phyloP scores from a whole-genome alignment of 75 land plant species.

The Selaginella moellendorffii region DNA sequence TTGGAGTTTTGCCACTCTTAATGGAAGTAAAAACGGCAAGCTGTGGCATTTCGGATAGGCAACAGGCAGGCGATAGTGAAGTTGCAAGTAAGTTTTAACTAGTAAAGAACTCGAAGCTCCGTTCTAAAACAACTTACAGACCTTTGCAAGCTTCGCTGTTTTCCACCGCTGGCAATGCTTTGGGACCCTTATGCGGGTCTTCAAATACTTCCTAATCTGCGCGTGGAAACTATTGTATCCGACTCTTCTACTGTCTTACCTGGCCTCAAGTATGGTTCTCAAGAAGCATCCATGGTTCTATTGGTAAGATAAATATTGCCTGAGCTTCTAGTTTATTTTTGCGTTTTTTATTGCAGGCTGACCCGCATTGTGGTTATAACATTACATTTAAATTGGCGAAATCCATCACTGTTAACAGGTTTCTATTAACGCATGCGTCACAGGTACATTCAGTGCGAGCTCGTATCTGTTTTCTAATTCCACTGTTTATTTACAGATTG shows the following conservation, averaged over 20 bases:
- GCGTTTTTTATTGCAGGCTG: conserved; percentile 41
- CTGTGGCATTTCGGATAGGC: conserved; percentile 62
- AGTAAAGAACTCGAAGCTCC: no score
- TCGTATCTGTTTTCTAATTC: not conserved
- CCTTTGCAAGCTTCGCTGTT: conserved; percentile 78
- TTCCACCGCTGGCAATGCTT: conserved; percentile 78
- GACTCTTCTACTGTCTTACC: conserved; percentile 84
- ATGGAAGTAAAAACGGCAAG: conserved; percentile 47
- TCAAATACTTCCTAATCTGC: conserved; percentile 61
- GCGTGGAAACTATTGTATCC: conserved; percentile 48
- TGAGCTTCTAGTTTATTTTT: not conserved
- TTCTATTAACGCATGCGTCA: conserved; percentile 56
- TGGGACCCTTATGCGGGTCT: conserved; percentile 78
- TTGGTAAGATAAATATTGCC: conserved; percentile 31
- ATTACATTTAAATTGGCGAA: conserved; percentile 38
- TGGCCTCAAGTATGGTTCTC: conserved; percentile 43
- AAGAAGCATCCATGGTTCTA: conserved; percentile 49
- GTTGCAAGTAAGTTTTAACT: conserved; percentile 33
- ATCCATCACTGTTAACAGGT: conserved; percentile 52
- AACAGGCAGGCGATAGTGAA: conserved; percentile 49
- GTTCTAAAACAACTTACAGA: no score
- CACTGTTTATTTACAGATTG: conserved; percentile 40
- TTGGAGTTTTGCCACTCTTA: conserved; percentile 57
- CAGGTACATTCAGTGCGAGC: conserved; percentile 38
- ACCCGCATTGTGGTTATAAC: conserved; percentile 87